Conservation (phyloP, 2,329 filamentous ascomycete species). For the Neonectria coccinea region DNA sequence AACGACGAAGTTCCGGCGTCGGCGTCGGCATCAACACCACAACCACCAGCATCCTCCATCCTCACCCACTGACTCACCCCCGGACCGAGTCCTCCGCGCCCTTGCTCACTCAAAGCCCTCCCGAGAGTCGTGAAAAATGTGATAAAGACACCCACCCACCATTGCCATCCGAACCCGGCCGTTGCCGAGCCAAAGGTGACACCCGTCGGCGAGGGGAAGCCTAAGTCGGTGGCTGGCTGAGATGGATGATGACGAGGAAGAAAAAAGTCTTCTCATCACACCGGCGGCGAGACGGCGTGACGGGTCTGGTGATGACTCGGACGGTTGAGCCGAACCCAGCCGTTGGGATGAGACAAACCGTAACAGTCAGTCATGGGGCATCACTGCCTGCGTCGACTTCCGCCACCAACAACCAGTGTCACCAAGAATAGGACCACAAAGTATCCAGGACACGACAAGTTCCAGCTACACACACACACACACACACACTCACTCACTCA, state of each 20-base stretch:
- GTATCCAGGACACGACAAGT: not conserved
- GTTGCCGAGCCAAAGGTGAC: not conserved
- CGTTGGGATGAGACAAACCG: conserved; percentile 13
- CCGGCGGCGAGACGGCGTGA: conserved; percentile 29
- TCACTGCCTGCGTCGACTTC: conserved; percentile 6
- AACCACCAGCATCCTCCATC: not conserved
- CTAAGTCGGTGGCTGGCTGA: not conserved
- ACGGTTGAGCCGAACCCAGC: conserved; percentile 18
- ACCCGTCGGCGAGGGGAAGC: conserved; percentile 1
- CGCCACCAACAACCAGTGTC: not conserved
- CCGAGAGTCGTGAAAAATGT: not conserved
- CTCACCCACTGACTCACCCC: not conserved
- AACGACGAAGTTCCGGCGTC: not conserved
- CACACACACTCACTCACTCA: not conserved
- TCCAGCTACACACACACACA: not conserved
- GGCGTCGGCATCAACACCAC: not conserved
- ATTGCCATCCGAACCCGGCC: not conserved
- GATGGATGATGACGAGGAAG: not conserved
- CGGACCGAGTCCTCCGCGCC: not conserved
- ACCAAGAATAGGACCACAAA: not conserved
- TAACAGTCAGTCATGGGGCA: conserved; percentile 22
- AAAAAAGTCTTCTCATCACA: conserved; percentile 6
- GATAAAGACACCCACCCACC: not conserved
- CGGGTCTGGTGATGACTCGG: conserved; percentile 17
- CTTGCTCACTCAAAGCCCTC: not conserved